phyloP scores from a whole-genome alignment of 1,284 basidiomycete genomes.

The Marasmius tenuissimus region DNA sequence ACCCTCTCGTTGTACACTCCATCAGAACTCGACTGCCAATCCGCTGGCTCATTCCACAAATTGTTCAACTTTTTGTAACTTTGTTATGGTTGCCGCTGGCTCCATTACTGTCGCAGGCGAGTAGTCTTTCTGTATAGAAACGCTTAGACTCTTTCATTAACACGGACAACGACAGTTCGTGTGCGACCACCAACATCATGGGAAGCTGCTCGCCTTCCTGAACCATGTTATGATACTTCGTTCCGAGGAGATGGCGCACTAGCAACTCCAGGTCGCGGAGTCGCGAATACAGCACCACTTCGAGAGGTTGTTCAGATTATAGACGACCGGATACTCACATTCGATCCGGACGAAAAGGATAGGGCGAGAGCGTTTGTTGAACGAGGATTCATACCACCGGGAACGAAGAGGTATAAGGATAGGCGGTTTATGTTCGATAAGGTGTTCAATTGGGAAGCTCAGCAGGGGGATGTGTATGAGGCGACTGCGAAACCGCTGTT shows the following conservation, averaged over 20 bases:
- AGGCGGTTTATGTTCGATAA: slow-evolving; percentile 94
- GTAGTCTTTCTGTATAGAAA: slow-evolving; percentile 18
- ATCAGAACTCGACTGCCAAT: not conserved
- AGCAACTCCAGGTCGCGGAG: slow-evolving; percentile 59
- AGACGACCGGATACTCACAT: slow-evolving; percentile 89
- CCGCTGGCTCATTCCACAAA: not conserved
- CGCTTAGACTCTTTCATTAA: slow-evolving; percentile 9
- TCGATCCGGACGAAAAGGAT: slow-evolving; percentile 91
- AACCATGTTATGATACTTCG: slow-evolving; percentile 62
- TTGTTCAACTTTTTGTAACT: slow-evolving; percentile 1
- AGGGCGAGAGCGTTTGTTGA: slow-evolving; percentile 72
- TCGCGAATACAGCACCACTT: slow-evolving; percentile 53
- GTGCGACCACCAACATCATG: slow-evolving; percentile 85
- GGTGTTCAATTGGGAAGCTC: slow-evolving; percentile 80
- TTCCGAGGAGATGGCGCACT: slow-evolving; percentile 83
- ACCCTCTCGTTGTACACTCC: not conserved
- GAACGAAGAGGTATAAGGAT: slow-evolving; percentile 89
- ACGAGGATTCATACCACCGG: slow-evolving; percentile 78
- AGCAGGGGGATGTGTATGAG: slow-evolving; percentile 85
- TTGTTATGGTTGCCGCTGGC: slow-evolving; percentile 74
- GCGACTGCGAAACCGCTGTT: slow-evolving; percentile 84
- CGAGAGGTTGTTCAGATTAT: slow-evolving; percentile 78
- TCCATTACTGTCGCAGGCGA: slow-evolving; percentile 85
- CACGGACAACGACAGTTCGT: slow-evolving; percentile 60
- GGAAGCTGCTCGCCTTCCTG: slow-evolving; percentile 81